Percentiles rank a stretch among this genome's conserved stretches.
phyloP scores from a whole-genome alignment of 192 early-diverging fungal species.

The Mortierella claussenii region DNA sequence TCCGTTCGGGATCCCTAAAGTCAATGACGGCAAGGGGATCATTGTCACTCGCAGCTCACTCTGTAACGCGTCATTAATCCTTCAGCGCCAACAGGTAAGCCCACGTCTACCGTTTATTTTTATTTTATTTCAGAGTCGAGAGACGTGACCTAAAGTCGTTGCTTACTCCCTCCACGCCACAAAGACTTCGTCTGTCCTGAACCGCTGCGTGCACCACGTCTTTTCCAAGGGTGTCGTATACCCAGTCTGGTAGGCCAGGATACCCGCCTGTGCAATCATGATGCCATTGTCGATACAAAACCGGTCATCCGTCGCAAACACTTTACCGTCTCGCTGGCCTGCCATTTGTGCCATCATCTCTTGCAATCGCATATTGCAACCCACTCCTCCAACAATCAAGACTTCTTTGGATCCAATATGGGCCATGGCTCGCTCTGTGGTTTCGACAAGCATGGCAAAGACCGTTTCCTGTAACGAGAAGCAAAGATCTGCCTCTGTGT shows the following conservation, averaged over 20 bases:
- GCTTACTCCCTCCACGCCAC: conserved; percentile 82
- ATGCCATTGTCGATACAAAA: conserved; percentile 99
- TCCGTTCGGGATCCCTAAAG: no score
- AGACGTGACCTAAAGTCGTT: no score
- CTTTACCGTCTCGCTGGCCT: conserved; percentile 81
- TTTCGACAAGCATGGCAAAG: conserved; percentile 99
- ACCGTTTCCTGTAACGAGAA: conserved; percentile 96
- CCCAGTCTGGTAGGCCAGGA: conserved; percentile 85
- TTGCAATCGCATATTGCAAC: conserved; percentile 93
- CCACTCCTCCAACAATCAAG: conserved; percentile 96
- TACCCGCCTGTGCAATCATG: conserved; percentile 99
- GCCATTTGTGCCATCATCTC: conserved; percentile 99
- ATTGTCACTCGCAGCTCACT: no score
- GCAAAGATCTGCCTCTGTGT: conserved; percentile 92
- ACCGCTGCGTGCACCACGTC: conserved; percentile 94
- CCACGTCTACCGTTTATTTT: background rate
- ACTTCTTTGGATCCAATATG: conserved; percentile 94
- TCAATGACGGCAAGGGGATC: no score
- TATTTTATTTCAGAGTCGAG: no score
- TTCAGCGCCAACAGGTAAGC: background rate
- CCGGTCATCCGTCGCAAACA: conserved; percentile 97
- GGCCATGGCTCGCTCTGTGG: conserved; percentile 98
- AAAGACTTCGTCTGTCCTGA: conserved; percentile 87
- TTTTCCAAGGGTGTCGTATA: conserved; percentile 84
- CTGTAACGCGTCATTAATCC: no score